phyloP scores from a whole-genome alignment of 1,139 yeast species.

The Yamadazyma sp. region DNA sequence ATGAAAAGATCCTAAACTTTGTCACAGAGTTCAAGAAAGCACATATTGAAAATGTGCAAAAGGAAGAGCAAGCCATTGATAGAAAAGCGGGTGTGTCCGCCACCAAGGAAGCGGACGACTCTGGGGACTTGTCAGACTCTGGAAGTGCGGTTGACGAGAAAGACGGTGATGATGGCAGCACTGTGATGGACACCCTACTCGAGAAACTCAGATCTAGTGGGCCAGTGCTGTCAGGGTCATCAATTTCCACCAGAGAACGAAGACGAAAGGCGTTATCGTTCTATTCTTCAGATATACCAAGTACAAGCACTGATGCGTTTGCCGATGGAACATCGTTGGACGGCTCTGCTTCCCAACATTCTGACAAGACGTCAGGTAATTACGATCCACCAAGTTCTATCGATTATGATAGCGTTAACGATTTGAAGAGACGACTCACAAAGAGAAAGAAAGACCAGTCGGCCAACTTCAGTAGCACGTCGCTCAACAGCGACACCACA shows the following conservation, averaged over 20 bases:
- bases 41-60: slow-evolving; percentile 47
- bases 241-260: slow-evolving; percentile 13
- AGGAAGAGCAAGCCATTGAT: slow-evolving; percentile 34
- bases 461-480: slow-evolving; percentile 14
- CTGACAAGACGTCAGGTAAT: no score
- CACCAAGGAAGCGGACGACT: slow-evolving; percentile 12
- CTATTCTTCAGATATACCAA: slow-evolving; percentile 23
- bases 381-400: neutral
- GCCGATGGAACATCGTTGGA: no score
- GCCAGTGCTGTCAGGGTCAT: slow-evolving; percentile 12
- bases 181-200: slow-evolving; percentile 38
- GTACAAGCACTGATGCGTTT: neutral
- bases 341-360: no score
- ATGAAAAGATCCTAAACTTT: slow-evolving; percentile 37
- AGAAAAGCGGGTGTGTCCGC: slow-evolving; percentile 28
- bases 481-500: slow-evolving; percentile 24
- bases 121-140: slow-evolving; percentile 12
- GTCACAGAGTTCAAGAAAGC: slow-evolving; percentile 44
- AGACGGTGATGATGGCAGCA: slow-evolving; percentile 2
- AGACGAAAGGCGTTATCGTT: slow-evolving; percentile 38
- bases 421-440: slow-evolving; percentile 40
- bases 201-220: slow-evolving; percentile 38
- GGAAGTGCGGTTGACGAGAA: slow-evolving; percentile 5
- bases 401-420: slow-evolving; percentile 43
- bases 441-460: slow-evolving; percentile 26